phyloP scores from a whole-genome alignment of 139 green algal genomes.

The Yamagishiella unicocca region DNA sequence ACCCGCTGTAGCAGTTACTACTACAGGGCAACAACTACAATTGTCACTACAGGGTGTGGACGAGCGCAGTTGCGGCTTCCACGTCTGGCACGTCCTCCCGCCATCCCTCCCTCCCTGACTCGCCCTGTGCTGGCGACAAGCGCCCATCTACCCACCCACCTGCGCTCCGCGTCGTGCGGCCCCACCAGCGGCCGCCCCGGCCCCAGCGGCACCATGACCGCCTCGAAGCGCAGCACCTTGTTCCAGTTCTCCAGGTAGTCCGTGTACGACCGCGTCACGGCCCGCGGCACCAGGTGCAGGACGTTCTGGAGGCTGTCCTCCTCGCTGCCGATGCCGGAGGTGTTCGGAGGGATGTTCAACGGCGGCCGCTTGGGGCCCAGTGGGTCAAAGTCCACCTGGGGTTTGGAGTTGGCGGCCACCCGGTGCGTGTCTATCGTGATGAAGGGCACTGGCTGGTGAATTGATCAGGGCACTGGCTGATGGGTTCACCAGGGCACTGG shows the following conservation, averaged over 20 bases:
- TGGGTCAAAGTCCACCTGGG: constrained; percentile 59
- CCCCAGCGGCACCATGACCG: constrained; percentile 42
- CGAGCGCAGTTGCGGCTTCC: no score
- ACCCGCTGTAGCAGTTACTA: no score
- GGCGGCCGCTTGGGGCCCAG: constrained; percentile 47
- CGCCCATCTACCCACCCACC: constrained; percentile 31
- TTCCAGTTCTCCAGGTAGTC: constrained; percentile 59
- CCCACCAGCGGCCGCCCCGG: constrained; percentile 41
- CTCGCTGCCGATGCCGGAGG: constrained; percentile 53
- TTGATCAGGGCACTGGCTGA: no score
- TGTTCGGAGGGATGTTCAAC: constrained; percentile 50
- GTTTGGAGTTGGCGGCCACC: no score
- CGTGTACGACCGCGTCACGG: constrained; percentile 39
- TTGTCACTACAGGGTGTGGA: no score
- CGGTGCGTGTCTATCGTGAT: no score
- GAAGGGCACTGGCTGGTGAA: no score
- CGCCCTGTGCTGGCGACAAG: no score
- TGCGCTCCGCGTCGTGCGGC: constrained; percentile 49
- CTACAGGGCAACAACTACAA: no score
- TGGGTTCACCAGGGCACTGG: no score
- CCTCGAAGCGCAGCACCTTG: constrained; percentile 54
- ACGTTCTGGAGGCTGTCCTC: constrained; percentile 68
- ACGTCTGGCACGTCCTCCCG: no score
- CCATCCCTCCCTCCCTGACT: no score
- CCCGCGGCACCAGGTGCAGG: constrained; percentile 55